Evolutionary conservation across 2,329 filamentous ascomycete genomes (phyloP), one percentile per base, ranked within the genome.

Genomic region (Penicillium paneum): DNA sequence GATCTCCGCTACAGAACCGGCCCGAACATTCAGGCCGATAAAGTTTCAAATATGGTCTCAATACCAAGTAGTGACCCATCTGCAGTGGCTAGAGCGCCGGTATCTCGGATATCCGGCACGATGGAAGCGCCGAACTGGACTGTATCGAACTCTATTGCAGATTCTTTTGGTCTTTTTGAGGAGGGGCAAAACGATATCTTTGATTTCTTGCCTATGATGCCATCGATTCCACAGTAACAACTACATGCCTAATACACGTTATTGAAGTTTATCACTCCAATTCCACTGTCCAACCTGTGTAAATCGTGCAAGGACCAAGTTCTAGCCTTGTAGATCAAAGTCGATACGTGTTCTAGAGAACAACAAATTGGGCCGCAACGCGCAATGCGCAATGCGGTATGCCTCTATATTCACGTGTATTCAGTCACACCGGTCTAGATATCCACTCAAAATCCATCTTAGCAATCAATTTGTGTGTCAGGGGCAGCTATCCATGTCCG

Each of bases 71-170:
- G 26, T 40, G 64, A 67, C 58, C 49, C 56, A 55, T 32, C 56
- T 39, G 40, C 55, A 31, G 52, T 57, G 48, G 43, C 56, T 53
- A 64, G 61, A 61, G 61, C 64, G 44, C 61, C 58, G 48, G 58
- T 64, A 43, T 57, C 63, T 43, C 59, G 64, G 45, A 50, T 71
- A 12, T 63, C 66, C 19, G 66, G 64, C 19, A 63, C 63, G 5
- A 68, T 71, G 64, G 67, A 71, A 43, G 67, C 65, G 11, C 69
- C 69, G 4, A 72, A 69, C 40, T 72, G 70, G 70, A 70, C 67
- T 24, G 56, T 72, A 55, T 71, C 69, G 1, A 70, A 67, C 43
- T 67, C 69, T 1, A 71, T 72, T 54, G 69, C 70, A 8, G 69
- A 72, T 43, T 72, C 70, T 3, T 72, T 72, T 39, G 69, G 68